phyloP scores from a whole-genome alignment of 768 basidiomycete species.

The Pleurotus eryngii region DNA sequence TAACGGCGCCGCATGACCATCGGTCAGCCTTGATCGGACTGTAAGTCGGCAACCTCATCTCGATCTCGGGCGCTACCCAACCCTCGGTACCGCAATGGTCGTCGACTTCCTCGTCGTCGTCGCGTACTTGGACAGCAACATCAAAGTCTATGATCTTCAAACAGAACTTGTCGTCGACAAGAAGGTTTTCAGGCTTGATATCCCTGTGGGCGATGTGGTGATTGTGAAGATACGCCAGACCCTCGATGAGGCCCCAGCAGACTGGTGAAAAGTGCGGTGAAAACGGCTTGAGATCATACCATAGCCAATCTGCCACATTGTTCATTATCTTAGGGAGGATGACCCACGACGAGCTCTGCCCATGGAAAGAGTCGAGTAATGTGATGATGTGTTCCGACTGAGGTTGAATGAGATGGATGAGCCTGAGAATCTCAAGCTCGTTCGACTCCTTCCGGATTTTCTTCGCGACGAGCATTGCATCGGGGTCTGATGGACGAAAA shows the following conservation, averaged over 20 bases:
- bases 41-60: neutral
- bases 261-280: neutral
- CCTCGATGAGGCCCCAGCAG: neutral
- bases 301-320: neutral
- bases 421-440: conserved; percentile 8
- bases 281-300: neutral
- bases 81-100: conserved; percentile 2
- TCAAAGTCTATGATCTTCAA: conserved; percentile 50
- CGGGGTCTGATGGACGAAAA: neutral
- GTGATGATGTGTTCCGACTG: conserved; percentile 8
- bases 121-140: conserved; percentile 6
- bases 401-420: neutral
- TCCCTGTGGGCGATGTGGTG: conserved; percentile 82
- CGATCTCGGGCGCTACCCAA: conserved; percentile 11
- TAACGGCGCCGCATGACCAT: conserved; percentile 9
- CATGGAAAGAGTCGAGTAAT: conserved; percentile 4
- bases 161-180: conserved; percentile 69
- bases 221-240: conserved; percentile 54
- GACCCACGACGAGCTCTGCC: neutral
- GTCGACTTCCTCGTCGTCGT: neutral
- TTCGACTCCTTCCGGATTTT: conserved; percentile 2
- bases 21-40: conserved; percentile 11
- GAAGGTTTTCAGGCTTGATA: conserved; percentile 80
- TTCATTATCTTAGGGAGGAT: conserved; percentile 1
- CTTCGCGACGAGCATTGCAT: neutral